Base-by-base conservation (phyloP, 768 basidiomycete species). In the Boletellus sp. region DNA sequence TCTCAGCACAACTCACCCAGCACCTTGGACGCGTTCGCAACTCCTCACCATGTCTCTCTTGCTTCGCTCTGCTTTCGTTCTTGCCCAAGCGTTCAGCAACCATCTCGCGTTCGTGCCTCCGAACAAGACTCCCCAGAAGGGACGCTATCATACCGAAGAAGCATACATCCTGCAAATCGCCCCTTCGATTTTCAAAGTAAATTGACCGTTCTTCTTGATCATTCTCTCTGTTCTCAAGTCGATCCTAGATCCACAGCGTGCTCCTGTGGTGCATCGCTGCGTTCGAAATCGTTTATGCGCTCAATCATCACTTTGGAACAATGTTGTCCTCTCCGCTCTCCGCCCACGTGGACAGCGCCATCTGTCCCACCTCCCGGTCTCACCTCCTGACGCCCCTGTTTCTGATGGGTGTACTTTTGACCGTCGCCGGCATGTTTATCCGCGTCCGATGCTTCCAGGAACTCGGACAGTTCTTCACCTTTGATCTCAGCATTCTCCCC, bases 391-490 rank as follows among this genome's bases (percentile, higher is more conserved):
- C 79, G 0, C 74, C 76, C 0, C 43, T 72, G n/a, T 79, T 80
- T 61, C 39, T 76, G 35, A 55, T 70, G 10, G 80, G 80, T 4
- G 70, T 76, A 37, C 42, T 75, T 36, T 65, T 73, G 20, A 72
- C 74, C 48, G 55, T 72, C 4, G 55, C 73, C 1, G 79, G 79
- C 2, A 65, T 73, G 50, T 69, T 73, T 61, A 72, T 80, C 54
- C 78, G 80, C 34, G 60, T 79, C 16, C 75, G 71, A 54, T 81
- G 80, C 56, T 82, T 78, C 73, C 68, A 63, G 47, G 71, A 76
- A 20, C 76, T 82, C 19, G 80, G 79, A 2, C 60, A 70, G 2
- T 64, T 80, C 48, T 83, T 83, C 68, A 81, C 80, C 0, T 82
- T 81, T 60, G 79, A 81, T 57, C 72, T 83, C 42, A 79, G 79